Conservation (phyloP, 2,329 filamentous ascomycete species). For the Xylariaceae sp. region DNA sequence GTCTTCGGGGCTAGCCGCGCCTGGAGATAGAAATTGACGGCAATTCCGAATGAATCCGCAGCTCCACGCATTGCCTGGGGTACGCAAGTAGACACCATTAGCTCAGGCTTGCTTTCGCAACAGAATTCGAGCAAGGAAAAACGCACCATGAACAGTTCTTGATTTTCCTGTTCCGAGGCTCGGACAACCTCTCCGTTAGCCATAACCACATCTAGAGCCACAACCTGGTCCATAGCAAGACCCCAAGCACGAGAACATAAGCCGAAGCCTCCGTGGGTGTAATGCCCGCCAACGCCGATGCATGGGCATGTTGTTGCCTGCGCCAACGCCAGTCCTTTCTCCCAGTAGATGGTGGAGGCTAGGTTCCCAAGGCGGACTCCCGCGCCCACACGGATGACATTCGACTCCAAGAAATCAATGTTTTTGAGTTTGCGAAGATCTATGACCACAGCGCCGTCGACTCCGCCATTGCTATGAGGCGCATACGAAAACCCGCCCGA, state of each 20-base stretch:
- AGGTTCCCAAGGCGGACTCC: constrained; percentile 41
- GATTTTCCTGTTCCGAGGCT: constrained; percentile 16
- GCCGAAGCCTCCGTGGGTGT: constrained; percentile 43
- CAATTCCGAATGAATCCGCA: constrained; percentile 37
- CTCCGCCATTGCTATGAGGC: constrained; percentile 38
- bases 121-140: too few relatives aligned
- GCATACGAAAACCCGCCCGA: constrained; percentile 47
- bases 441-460: constrained; percentile 32
- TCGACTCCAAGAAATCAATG: constrained; percentile 16
- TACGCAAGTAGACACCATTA: background rate
- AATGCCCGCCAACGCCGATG: constrained; percentile 43
- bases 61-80: constrained; percentile 37
- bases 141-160: constrained; percentile 29
- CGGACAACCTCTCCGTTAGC: constrained; percentile 25
- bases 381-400: constrained; percentile 35
- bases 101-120: background rate
- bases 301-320: constrained; percentile 42
- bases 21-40: constrained; percentile 33
- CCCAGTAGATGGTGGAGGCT: constrained; percentile 33
- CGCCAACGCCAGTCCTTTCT: constrained; percentile 34
- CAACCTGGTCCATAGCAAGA: constrained; percentile 44
- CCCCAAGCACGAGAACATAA: constrained; percentile 44
- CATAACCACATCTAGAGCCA: constrained; percentile 43
- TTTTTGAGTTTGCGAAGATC: constrained; percentile 31
- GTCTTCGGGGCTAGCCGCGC: constrained; percentile 31